Base-by-base conservation (phyloP, 495 filamentous ascomycete species). In the Penicillium cinerascens region DNA sequence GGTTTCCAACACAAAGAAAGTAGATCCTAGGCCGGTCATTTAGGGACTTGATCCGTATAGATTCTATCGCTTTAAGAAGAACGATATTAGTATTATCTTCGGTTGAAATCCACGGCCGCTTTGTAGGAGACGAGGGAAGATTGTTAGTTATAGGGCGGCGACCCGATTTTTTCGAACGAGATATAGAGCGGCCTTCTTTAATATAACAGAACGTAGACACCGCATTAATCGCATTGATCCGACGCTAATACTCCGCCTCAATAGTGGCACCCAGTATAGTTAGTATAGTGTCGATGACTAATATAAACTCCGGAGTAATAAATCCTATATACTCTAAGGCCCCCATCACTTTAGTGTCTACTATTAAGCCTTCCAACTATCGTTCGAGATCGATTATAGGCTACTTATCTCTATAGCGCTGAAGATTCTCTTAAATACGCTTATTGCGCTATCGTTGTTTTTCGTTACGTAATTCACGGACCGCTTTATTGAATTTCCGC, bases 351-450 rank as follows among this genome's bases (percentile, higher is more conserved):
- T 66, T 42, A 35, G 51, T 38, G 40, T 66, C 42, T 2, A 70
- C 42, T 22, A 70, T 18, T 38, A 60, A 62, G 47, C 66, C 61
- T 25, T 64, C 47, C 10, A 70, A 55, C 50, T 72, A 41, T 50
- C 49, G 42, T 42, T 70, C 44, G 20, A 47, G 58, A 44, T 72
- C 55, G 39, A 68, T 67, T 33, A 72, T 58, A 21, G 53, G 61
- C 55, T 72, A 51, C 41, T 70, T 46, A 26, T 67, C 65, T 35
- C 65, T 67, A 49, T 69, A 69, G 37, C 44, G 45, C 42, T 61
- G 52, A 15, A 65, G 49, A 35, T 67, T 63, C 44, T 66, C 54
- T 47, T 49, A 44, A 26, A 67, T 51, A n/a, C 54, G 44, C 3
- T 36, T 50, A 26, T 65, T 51, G 35, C 17, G n/a, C 49, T 70